These are phyloP conservation scores for Adiantum capillusveneris DNA, from an alignment of 75 land plant genomes.

Conservation along the genomic window DNA sequence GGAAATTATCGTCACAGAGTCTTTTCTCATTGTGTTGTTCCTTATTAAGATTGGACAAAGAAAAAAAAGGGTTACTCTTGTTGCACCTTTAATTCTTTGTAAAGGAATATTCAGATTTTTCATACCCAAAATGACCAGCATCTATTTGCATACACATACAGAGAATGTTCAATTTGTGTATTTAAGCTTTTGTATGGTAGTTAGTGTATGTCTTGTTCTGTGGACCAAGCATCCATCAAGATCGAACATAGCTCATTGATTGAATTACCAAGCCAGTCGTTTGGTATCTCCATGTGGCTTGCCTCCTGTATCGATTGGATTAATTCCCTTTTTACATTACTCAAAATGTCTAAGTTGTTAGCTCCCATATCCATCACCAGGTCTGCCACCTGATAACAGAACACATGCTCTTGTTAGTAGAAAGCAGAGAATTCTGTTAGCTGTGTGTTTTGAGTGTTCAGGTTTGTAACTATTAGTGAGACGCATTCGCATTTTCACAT, in stretches of 20 bases:
- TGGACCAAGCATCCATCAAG: constrained; percentile 28
- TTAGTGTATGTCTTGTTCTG: neutral
- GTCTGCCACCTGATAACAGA: constrained; percentile 22
- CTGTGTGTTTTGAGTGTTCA: neutral
- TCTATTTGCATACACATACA: no score
- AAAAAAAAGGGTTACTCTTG: no score
- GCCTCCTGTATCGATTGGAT: constrained; percentile 24
- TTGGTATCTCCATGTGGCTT: constrained; percentile 25
- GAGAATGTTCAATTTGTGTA: no score
- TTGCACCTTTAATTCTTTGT: no score
- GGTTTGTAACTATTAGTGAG: neutral
- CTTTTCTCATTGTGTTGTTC: no score
- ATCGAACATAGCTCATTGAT: constrained; percentile 18
- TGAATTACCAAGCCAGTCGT: constrained; percentile 30
- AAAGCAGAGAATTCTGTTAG: neutral
- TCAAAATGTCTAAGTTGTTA: constrained; percentile 17
- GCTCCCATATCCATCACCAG: constrained; percentile 25
- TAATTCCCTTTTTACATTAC: constrained; percentile 17
- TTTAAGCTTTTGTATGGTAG: no score
- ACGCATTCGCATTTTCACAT: no score
- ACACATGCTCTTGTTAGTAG: constrained; percentile 2
- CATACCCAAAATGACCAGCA: no score
- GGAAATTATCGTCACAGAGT: no score
- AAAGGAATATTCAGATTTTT: no score
- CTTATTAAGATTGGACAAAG: no score